These are phyloP conservation scores for Tetrahymena elliotti DNA, from an alignment of 73 alveolate genomes.

Conservation along the genomic window DNA sequence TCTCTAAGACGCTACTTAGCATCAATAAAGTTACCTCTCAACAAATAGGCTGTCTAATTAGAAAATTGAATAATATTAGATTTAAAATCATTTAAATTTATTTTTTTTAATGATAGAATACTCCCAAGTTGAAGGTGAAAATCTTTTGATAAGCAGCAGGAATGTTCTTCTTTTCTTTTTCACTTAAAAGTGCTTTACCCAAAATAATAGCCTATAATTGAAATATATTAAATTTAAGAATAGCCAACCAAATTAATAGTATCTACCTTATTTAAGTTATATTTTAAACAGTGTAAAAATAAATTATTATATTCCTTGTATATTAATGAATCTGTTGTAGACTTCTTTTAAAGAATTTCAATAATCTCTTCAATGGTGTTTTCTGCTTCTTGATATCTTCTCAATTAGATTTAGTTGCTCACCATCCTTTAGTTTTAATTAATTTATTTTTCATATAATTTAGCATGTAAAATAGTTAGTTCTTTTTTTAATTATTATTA, in stretches of 20 bases:
- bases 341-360: background rate
- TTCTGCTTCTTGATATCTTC: slow-evolving; percentile 37
- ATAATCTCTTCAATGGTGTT: slow-evolving; percentile 11
- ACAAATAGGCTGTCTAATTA: slow-evolving; percentile 30
- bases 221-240: background rate
- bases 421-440: background rate
- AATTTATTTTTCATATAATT: background rate
- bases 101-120: background rate
- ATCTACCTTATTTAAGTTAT: slow-evolving; percentile 14
- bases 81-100: background rate
- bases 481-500: no score
- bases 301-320: slow-evolving; percentile 21
- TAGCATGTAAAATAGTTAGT: background rate
- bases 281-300: slow-evolving; percentile 10
- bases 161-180: background rate
- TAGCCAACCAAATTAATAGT: background rate
- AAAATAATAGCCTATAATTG: slow-evolving; percentile 2
- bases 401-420: background rate
- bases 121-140: slow-evolving; percentile 18
- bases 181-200: slow-evolving; percentile 36
- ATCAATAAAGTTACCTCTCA: slow-evolving; percentile 26
- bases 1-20: slow-evolving; percentile 28
- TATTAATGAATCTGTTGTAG: background rate
- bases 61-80: background rate
- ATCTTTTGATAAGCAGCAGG: slow-evolving; percentile 18